Conservation (phyloP, 2,329 filamentous ascomycete genomes). For the Dactylella cylindrospora region DNA sequence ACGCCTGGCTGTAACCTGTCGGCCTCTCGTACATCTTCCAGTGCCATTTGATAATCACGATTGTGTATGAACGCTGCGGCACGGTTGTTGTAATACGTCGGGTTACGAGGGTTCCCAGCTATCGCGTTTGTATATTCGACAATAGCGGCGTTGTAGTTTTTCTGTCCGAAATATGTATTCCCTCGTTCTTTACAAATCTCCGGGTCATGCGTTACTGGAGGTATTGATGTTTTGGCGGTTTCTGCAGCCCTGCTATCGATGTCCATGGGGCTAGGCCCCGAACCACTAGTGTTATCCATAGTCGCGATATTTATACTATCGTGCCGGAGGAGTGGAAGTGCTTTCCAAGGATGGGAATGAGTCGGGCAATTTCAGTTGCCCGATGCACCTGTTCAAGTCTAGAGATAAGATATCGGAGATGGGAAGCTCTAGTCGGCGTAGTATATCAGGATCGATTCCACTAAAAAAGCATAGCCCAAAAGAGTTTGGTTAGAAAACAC, state of each 20-base stretch:
- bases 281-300: conserved; percentile 21
- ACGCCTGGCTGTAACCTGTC: conserved; percentile 82
- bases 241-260: conserved; percentile 7
- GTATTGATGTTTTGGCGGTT: neutral
- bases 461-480: no score
- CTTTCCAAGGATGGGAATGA: no score
- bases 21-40: conserved; percentile 83
- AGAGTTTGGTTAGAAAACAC: no score
- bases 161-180: conserved; percentile 96
- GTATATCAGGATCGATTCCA: no score
- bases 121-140: conserved; percentile 94
- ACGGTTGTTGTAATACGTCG: conserved; percentile 91
- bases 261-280: conserved; percentile 23
- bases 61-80: conserved; percentile 71
- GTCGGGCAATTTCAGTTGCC: no score
- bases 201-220: conserved; percentile 64
- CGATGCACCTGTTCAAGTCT: no score
- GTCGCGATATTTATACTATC: no score
- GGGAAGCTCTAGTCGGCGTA: no score
- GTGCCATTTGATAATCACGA: conserved; percentile 64
- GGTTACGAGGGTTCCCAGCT: conserved; percentile 77
- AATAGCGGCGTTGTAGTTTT: conserved; percentile 83
- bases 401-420: no score
- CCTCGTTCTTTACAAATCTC: conserved; percentile 89
- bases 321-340: no score